Evolutionary conservation across 106 monocot genomes (phyloP).

Genomic region (Dioscorea dumetorum): DNA sequence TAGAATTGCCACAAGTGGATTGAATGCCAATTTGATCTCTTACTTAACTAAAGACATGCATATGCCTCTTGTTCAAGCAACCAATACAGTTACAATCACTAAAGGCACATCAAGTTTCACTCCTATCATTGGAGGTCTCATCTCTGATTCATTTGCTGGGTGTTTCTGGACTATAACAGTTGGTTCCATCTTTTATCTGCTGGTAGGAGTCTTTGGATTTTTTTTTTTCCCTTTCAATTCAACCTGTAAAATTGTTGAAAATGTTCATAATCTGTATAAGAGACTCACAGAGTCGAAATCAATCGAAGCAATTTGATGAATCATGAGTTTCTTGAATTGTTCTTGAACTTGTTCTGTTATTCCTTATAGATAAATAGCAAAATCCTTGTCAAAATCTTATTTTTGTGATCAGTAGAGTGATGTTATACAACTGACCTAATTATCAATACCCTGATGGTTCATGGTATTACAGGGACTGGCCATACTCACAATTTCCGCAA

Average conservation of each 20-base stretch:
- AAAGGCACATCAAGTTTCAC: constrained; percentile 47
- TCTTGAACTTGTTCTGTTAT: no score
- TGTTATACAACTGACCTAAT: no score
- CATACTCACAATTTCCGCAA: constrained; percentile 44
- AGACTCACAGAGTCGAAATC: no score
- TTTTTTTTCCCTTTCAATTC: no score
- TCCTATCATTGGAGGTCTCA: constrained; percentile 47
- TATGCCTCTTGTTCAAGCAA: constrained; percentile 55
- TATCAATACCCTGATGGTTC: not conserved
- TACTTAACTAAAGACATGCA: constrained; percentile 64
- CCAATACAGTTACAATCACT: constrained; percentile 63
- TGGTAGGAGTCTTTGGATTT: constrained; percentile 12
- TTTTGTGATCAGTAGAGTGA: no score
- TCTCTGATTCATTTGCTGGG: constrained; percentile 71
- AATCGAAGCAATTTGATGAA: no score
- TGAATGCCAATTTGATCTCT: constrained; percentile 61
- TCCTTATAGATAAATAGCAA: no score
- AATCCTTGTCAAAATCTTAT: no score
- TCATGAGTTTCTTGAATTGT: no score
- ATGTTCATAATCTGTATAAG: no score
- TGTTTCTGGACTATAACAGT: constrained; percentile 66
- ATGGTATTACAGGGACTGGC: constrained; percentile 37
- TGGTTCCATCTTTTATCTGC: constrained; percentile 47
- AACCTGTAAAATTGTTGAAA: no score
- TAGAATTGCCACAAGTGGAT: constrained; percentile 44